Percentiles rank a stretch among this genome's conserved stretches.
Conservation (phyloP, 257 asterid species). For the Ilex aquifolium region DNA sequence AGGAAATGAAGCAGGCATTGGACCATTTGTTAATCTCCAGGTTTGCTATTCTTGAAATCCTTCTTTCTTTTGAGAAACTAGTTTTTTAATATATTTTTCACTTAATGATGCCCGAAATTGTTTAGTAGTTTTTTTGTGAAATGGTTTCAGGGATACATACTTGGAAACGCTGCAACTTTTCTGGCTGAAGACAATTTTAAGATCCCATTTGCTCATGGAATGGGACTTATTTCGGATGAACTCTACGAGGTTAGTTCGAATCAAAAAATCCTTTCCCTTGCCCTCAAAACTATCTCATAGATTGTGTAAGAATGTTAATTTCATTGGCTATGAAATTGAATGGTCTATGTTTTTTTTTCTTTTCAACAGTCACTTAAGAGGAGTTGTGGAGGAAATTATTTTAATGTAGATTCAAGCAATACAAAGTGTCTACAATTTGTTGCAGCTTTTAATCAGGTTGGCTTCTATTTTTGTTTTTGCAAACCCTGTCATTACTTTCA, state of each 20-base stretch:
- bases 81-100: no score
- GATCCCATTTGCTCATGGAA: conserved; percentile 34
- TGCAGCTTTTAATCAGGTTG: conserved; percentile 22
- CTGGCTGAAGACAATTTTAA: conserved; percentile 18
- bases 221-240: conserved; percentile 36
- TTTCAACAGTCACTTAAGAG: conserved; percentile 24
- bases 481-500: no score
- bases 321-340: no score
- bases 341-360: no score
- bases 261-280: no score
- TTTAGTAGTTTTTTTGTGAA: neutral
- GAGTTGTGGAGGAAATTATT: conserved; percentile 30
- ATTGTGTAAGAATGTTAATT: no score
- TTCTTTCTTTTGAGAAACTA: no score
- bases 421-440: conserved; percentile 16
- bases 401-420: conserved; percentile 19
- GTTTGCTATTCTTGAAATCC: conserved; percentile 8
- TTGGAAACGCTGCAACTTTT: conserved; percentile 35
- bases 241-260: conserved; percentile 25
- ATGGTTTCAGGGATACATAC: conserved; percentile 36
- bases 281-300: no score
- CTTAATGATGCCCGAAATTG: neutral
- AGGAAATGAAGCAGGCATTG: conserved; percentile 31
- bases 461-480: neutral
- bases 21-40: conserved; percentile 27